These are phyloP conservation scores for Pseudopyrenochaeta lycopersici DNA, from an alignment of 2,329 filamentous ascomycete species.

Conservation along the genomic window DNA sequence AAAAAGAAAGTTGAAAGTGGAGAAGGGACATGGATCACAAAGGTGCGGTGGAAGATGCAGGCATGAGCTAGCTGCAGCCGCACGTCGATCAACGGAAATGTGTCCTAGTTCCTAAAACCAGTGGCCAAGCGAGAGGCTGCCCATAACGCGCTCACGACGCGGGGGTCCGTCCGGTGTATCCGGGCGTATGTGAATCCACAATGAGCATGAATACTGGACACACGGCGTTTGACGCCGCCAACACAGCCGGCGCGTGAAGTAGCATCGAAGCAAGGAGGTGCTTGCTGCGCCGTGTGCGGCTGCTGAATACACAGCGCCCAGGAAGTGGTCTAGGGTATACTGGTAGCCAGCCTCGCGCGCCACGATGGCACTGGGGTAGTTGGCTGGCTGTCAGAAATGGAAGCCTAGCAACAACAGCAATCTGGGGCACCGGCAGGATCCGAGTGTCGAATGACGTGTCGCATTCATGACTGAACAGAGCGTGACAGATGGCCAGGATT, in stretches of 20 bases:
- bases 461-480: constrained; percentile 3
- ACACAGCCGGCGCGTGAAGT: background rate
- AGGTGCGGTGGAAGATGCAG: constrained; percentile 10
- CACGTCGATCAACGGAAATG: constrained; percentile 45
- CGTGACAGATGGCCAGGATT: background rate
- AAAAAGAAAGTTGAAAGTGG: background rate
- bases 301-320: constrained; percentile 1
- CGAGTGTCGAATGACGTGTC: constrained; percentile 11
- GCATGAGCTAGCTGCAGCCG: constrained; percentile 41
- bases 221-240: constrained; percentile 5
- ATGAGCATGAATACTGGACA: background rate
- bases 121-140: constrained; percentile 35
- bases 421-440: background rate
- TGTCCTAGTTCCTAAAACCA: background rate
- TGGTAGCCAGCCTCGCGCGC: constrained; percentile 25
- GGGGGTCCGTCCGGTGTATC: constrained; percentile 30
- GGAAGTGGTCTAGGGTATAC: constrained; percentile 15
- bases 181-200: constrained; percentile 10
- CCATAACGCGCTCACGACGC: constrained; percentile 29
- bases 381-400: constrained; percentile 29
- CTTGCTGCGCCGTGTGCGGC: constrained; percentile 17
- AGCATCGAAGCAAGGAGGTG: background rate
- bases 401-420: constrained; percentile 20
- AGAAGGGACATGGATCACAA: background rate
- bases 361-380: constrained; percentile 13